phyloP scores from a whole-genome alignment of 495 filamentous ascomycete genomes.

The Penicillium atrosanguineum region DNA sequence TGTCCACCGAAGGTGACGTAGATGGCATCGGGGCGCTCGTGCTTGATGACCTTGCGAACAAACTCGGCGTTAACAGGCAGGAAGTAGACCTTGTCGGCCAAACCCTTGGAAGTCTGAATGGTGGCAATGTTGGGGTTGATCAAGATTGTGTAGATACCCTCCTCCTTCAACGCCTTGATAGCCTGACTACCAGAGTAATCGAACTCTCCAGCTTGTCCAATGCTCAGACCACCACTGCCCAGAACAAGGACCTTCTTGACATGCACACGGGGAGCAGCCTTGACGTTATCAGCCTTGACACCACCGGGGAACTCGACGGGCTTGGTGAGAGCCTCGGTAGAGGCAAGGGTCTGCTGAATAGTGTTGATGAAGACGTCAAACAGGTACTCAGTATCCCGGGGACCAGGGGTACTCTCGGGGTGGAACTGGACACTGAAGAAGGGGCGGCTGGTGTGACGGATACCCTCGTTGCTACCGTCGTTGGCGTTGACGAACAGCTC shows the following conservation, averaged over 20 bases:
- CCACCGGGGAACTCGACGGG: conserved; percentile 87
- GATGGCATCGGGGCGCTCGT: conserved; percentile 92
- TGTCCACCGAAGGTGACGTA: conserved; percentile 97
- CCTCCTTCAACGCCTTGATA: conserved; percentile 95
- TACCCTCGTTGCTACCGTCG: conserved; percentile 96
- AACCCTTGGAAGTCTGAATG: conserved; percentile 92
- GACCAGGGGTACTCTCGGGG: conserved; percentile 92
- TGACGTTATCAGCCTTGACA: conserved; percentile 69
- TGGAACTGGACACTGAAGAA: conserved; percentile 99
- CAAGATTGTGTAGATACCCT: conserved; percentile 89
- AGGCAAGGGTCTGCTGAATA: conserved; percentile 63
- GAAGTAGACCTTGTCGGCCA: conserved; percentile 98
- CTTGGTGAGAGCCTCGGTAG: conserved; percentile 58
- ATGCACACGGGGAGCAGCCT: conserved; percentile 68
- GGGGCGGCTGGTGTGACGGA: conserved; percentile 77
- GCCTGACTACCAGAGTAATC: conserved; percentile 95
- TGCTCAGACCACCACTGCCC: conserved; percentile 92
- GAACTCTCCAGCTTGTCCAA: conserved; percentile 98
- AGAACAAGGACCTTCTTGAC: conserved; percentile 98
- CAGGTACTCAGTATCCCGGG: conserved; percentile 92
- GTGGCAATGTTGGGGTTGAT: conserved; percentile 99
- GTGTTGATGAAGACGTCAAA: conserved; percentile 95
- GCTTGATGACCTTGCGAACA: conserved; percentile 93
- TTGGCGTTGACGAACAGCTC: conserved; percentile 98
- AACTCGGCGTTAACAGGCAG: conserved; percentile 95